Evolutionary conservation across 495 filamentous ascomycete species (phyloP).

Genomic region (Hypoxylon trugodes): DNA sequence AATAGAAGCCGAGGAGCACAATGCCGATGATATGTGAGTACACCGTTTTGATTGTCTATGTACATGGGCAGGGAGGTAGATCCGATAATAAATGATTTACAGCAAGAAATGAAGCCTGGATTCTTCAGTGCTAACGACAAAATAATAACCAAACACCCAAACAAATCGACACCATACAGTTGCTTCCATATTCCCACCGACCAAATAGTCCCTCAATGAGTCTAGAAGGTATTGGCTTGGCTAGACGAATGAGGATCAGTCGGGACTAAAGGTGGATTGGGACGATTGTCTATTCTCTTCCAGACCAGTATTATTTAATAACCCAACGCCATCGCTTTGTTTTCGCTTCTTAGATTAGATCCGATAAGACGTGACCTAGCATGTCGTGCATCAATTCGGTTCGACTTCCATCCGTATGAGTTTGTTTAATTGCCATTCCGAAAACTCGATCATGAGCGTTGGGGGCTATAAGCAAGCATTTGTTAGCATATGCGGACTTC

Average conservation of each 20-base stretch:
- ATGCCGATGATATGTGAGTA: too few species aligned
- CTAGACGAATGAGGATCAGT: not conserved
- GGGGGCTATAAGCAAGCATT: conserved; percentile 16
- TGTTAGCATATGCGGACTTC: not conserved
- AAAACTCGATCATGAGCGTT: conserved; percentile 23
- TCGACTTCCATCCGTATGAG: not conserved
- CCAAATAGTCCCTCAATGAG: not conserved
- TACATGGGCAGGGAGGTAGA: not conserved
- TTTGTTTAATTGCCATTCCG: not conserved
- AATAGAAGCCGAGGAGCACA: too few species aligned
- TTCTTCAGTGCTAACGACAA: conserved; percentile 2
- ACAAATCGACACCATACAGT: too few species aligned
- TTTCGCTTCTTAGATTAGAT: not conserved
- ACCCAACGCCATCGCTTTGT: conserved; percentile 23
- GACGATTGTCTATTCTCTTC: not conserved
- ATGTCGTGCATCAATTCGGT: conserved; percentile 1
- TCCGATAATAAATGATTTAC: conserved; percentile 17
- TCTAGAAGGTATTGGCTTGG: not conserved
- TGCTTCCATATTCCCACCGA: not conserved
- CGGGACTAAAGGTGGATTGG: not conserved
- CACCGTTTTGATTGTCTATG: too few species aligned
- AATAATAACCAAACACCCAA: conserved; percentile 6
- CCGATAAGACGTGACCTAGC: not conserved
- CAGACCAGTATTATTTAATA: not conserved
- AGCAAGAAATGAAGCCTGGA: conserved; percentile 24